These are phyloP conservation scores for Rutstroemia sp. DNA, from an alignment of 2,329 filamentous ascomycete species.

Conservation along the genomic window DNA sequence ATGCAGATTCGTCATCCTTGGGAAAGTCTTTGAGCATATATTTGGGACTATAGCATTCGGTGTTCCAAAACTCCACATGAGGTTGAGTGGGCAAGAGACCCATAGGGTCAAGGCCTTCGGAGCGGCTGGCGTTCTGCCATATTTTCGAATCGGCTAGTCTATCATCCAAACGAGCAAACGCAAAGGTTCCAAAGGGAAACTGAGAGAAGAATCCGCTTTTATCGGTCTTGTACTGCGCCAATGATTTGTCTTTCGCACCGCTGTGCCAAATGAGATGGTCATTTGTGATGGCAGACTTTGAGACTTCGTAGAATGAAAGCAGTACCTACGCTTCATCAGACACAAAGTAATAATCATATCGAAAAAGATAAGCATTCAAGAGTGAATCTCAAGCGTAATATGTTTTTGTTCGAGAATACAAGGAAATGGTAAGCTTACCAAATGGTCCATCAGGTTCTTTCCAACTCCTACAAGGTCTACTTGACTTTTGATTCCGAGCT, in stretches of 20 bases:
- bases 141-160: neutral
- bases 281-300: neutral
- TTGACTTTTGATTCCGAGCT: slow-evolving; percentile 35
- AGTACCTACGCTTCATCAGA: neutral
- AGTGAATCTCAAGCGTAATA: neutral
- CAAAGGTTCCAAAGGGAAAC: neutral
- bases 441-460: slow-evolving; percentile 41
- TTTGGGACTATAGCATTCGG: neutral
- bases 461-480: slow-evolving; percentile 43
- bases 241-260: neutral
- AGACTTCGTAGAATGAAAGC: neutral
- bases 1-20: neutral
- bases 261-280: neutral
- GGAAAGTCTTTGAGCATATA: neutral
- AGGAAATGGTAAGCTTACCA: neutral
- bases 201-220: neutral
- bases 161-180: neutral
- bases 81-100: neutral
- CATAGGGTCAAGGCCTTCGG: neutral
- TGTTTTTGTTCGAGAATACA: neutral
- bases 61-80: neutral
- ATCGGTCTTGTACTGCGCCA: neutral
- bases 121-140: neutral
- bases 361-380: neutral
- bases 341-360: neutral